Evolutionary conservation across 2,329 filamentous ascomycete genomes (phyloP).

Genomic region (Colletotrichum sp.): DNA sequence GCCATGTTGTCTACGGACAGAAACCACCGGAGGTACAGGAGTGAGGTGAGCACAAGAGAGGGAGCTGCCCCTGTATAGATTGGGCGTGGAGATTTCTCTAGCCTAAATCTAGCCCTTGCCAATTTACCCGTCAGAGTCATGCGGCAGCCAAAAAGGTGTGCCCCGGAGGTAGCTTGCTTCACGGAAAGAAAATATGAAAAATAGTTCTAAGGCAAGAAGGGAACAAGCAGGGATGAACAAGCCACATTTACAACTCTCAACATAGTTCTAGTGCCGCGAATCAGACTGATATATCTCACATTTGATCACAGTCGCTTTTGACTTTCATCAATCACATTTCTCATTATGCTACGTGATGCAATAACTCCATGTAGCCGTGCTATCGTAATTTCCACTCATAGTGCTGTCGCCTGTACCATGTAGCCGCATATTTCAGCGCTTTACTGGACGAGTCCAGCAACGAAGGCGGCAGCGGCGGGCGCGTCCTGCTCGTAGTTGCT

Average conservation of each 20-base stretch:
- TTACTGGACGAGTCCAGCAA: constrained; percentile 23
- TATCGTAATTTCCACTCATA: not conserved
- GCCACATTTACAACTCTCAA: not conserved
- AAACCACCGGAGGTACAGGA: not conserved
- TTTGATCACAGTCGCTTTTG: not conserved
- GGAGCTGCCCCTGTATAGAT: no score
- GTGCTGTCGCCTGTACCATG: not conserved
- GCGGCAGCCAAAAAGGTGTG: no score
- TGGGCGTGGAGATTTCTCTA: no score
- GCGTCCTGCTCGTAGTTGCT: constrained; percentile 33
- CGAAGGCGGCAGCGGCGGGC: constrained; percentile 29
- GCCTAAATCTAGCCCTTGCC: no score
- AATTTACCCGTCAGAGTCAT: no score
- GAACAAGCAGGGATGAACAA: not conserved
- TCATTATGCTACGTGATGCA: not conserved
- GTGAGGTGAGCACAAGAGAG: no score
- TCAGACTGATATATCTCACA: not conserved
- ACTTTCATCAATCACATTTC: not conserved
- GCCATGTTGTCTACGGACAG: constrained; percentile 16
- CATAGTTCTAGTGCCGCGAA: not conserved
- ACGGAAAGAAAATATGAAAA: no score
- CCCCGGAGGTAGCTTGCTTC: no score
- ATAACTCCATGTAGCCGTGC: not conserved
- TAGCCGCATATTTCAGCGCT: not conserved
- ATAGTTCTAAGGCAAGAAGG: no score